Conservation (phyloP, 108 stramenopile genomes). For the Epithemia pelagica region DNA sequence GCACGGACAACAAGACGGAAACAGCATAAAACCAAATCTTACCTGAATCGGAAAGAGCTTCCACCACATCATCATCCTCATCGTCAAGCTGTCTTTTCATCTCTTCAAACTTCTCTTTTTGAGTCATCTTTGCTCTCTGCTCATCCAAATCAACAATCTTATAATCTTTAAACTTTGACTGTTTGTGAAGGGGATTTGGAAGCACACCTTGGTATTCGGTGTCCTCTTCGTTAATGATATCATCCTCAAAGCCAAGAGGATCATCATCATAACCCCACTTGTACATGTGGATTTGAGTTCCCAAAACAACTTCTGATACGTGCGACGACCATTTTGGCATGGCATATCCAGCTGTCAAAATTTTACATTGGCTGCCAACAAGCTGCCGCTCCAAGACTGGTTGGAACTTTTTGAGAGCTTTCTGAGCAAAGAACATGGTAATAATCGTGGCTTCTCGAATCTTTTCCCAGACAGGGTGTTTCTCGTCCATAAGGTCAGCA, state of each 20-base stretch:
- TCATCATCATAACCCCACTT: conserved; percentile 48
- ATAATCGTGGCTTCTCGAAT: conserved; percentile 54
- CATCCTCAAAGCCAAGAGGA: conserved; percentile 8
- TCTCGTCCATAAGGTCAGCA: conserved; percentile 48
- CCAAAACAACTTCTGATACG: conserved; percentile 65
- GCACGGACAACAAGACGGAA: no score
- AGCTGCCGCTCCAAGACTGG: conserved; percentile 56
- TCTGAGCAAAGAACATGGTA: conserved; percentile 79
- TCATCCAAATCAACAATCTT: background rate
- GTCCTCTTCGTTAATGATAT: conserved; percentile 13
- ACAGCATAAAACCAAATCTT: no score
- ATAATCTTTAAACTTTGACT: background rate
- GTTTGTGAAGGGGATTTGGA: background rate
- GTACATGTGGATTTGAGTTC: conserved; percentile 69
- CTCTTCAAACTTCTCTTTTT: no score
- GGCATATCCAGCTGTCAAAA: conserved; percentile 70
- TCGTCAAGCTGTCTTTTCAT: no score
- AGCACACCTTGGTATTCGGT: conserved; percentile 1
- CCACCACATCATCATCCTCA: no score
- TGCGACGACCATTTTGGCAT: conserved; percentile 69
- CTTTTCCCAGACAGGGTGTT: conserved; percentile 19
- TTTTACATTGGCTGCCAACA: conserved; percentile 34
- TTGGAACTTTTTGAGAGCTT: conserved; percentile 49
- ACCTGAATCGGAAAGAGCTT: no score
- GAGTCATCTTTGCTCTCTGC: no score